A percentile compares a stretch with the other conserved stretches of the same genome.
These are phyloP conservation scores for Scopulariopsis brevicaulis DNA, from an alignment of 2,329 filamentous ascomycete species.

Conservation along the genomic window DNA sequence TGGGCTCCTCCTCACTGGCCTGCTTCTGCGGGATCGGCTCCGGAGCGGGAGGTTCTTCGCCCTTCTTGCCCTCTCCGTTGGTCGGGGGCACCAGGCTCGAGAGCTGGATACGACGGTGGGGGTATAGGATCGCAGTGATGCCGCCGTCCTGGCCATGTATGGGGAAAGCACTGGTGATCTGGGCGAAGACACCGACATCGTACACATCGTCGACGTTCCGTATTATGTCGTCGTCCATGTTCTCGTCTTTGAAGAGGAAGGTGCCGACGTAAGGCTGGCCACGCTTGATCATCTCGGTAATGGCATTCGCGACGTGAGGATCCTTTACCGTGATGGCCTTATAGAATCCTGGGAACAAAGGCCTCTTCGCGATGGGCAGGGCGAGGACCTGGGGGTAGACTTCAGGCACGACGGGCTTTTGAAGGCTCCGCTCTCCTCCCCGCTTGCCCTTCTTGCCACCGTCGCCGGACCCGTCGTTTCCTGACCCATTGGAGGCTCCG, in stretches of 20 bases:
- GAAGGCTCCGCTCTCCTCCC: conserved; percentile 57
- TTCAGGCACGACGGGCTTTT: conserved; percentile 84
- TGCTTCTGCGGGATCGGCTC: conserved; percentile 48
- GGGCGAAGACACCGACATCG: conserved; percentile 92
- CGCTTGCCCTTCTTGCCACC: conserved; percentile 64
- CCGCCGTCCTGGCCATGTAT: conserved; percentile 75
- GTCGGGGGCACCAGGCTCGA: conserved; percentile 68
- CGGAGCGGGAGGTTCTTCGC: conserved; percentile 38
- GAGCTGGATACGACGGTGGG: conserved; percentile 86
- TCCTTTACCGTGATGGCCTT: conserved; percentile 97
- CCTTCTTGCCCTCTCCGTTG: conserved; percentile 36
- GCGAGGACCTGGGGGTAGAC: conserved; percentile 97
- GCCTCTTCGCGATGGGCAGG: conserved; percentile 87
- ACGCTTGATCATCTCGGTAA: conserved; percentile 92
- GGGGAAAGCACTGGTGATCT: conserved; percentile 93
- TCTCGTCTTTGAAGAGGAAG: conserved; percentile 94
- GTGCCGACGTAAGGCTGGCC: conserved; percentile 96
- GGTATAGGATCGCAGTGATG: conserved; percentile 89
- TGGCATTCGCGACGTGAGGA: conserved; percentile 79
- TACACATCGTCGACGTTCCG: conserved; percentile 85
- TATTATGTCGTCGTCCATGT: conserved; percentile 87
- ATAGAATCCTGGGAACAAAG: conserved; percentile 95
- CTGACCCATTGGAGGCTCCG: conserved; percentile 28
- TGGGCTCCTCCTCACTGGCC: conserved; percentile 55
- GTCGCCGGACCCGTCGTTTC: conserved; percentile 46